phyloP scores from a whole-genome alignment of 345 rosid species.

The Eucalyptus marginata region DNA sequence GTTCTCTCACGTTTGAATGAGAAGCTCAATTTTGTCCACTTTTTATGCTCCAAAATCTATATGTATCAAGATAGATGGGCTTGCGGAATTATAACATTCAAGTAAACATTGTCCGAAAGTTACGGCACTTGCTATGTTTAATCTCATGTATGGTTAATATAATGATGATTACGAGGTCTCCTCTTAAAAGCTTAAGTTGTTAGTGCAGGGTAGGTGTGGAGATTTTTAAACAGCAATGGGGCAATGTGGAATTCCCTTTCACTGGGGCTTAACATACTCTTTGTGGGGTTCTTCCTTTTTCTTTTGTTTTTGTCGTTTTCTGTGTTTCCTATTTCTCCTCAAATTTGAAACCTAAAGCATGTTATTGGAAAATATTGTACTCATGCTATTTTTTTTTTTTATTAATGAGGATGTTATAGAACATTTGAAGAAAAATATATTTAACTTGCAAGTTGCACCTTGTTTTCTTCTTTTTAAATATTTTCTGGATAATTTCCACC shows the following conservation, averaged over 20 bases:
- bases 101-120: too few species aligned
- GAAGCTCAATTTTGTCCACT: background rate
- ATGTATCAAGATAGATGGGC: background rate
- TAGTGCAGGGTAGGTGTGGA: accelerated
- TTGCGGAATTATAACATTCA: accelerated
- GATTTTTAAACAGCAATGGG: accelerated
- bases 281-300: background rate
- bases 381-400: background rate
- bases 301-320: background rate
- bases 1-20: background rate
- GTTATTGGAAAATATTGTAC: background rate
- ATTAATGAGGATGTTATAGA: too few species aligned
- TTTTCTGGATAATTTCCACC: too few species aligned
- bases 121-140: background rate
- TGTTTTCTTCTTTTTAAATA: too few species aligned
- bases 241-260: too few species aligned
- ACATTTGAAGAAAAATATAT: too few species aligned
- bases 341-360: background rate
- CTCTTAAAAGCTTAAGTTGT: too few species aligned
- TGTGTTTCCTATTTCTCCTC: background rate
- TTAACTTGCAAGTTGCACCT: too few species aligned
- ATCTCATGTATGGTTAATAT: background rate
- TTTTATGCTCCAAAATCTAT: too few species aligned
- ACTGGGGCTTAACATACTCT: too few species aligned
- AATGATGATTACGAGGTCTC: background rate